Evolutionary conservation across 75 land plant genomes (phyloP), one percentile per base, ranked within the genome.

Genomic region (Pinus albicaulis): DNA sequence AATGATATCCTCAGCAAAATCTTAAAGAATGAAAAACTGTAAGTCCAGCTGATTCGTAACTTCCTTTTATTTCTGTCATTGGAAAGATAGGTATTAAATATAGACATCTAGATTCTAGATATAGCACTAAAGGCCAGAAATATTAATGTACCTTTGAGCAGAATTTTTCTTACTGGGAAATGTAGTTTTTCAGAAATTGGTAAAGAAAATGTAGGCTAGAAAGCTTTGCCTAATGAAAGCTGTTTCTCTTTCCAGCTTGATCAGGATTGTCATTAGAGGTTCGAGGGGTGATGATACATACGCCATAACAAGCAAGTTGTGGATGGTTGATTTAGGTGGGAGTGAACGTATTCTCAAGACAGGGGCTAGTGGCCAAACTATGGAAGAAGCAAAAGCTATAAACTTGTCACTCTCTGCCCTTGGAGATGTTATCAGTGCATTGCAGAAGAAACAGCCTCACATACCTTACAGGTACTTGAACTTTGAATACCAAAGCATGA

Each of bases 271-370:
- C 77, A 83, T 88, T 56, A 76, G 5, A 15, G 76, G 63, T 19
- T 56, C 22, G 44, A 71, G 57, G 34, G 74, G 55, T 74, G 70
- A 60, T 23, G 26, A 48, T 24, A 72, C 31, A n/a, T 4, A 72
- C 44, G 20, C 53, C 56, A 57, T 7, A 56, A n/a, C 16, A 8
- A 88, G 87, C 74, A 93, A 92, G 79, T 57, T 93, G 38, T 93
- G 96, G 94, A 80, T 92, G 80, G 79, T 93, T 65, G 94, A 93
- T 78, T 90, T 93, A 41, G 96, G 96, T 25, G 96, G 96, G 62
- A 93, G 96, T 58, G 94, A 93, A 78, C 86, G 92, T 11, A 76
- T 93, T 53, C 65, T 88, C 41, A 93, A 89, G 76, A 93, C 94
- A 8, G 80, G 85, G 52, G 96, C 96, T 28, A 76, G 75, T 55